These are phyloP conservation scores for Coniochaeta ligniaria DNA, from an alignment of 2,329 filamentous ascomycete genomes.

Conservation along the genomic window DNA sequence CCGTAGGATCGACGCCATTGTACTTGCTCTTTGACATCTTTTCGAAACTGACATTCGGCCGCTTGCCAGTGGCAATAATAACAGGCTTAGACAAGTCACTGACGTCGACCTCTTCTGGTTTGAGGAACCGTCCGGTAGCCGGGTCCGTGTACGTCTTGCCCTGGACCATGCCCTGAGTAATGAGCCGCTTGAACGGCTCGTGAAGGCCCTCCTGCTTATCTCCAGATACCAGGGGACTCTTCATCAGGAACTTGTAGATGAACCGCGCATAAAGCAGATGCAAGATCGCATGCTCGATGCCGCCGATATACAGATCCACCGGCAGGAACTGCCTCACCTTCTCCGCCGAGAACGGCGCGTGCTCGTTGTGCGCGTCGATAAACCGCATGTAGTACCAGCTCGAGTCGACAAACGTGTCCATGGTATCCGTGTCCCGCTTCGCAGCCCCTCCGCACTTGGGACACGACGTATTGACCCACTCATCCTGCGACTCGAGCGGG, in stretches of 20 bases:
- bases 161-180: conserved; percentile 91
- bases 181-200: conserved; percentile 76
- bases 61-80: conserved; percentile 53
- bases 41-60: conserved; percentile 62
- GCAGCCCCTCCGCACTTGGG: conserved; percentile 65
- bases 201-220: conserved; percentile 29
- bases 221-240: conserved; percentile 39
- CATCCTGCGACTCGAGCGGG: conserved; percentile 62
- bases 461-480: conserved; percentile 70
- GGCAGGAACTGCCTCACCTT: conserved; percentile 54
- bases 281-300: conserved; percentile 84
- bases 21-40: conserved; percentile 97
- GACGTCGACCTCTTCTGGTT: conserved; percentile 66
- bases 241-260: conserved; percentile 77
- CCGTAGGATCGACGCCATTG: conserved; percentile 79
- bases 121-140: conserved; percentile 66
- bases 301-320: conserved; percentile 83
- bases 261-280: conserved; percentile 86
- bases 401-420: conserved; percentile 95
- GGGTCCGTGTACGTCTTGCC: conserved; percentile 77
- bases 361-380: conserved; percentile 59
- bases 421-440: conserved; percentile 82
- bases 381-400: conserved; percentile 91
- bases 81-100: conserved; percentile 46
- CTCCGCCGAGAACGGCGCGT: conserved; percentile 53